A percentile compares a stretch with the other conserved stretches of the same genome.
These are phyloP conservation scores for Gaertneriomyces semiglobifer DNA, from an alignment of 192 early-diverging fungal genomes.

Conservation along the genomic window DNA sequence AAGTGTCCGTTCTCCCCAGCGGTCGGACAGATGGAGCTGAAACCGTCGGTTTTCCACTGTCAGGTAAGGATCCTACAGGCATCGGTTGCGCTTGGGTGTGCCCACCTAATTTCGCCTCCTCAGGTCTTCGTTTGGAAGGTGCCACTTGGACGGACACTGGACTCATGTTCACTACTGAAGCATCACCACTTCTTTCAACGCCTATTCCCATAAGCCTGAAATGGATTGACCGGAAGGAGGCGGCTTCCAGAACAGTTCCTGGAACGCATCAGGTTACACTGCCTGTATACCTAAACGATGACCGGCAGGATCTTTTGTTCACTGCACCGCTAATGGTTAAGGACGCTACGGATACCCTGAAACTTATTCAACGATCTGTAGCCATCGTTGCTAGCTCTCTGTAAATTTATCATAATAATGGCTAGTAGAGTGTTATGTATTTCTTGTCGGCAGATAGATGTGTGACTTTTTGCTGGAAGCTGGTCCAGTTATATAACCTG, in stretches of 20 bases:
- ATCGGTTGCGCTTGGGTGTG: too few species aligned
- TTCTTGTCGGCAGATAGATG: too few species aligned
- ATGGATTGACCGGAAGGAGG: slow-evolving; percentile 19
- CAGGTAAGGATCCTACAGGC: slow-evolving; percentile 21
- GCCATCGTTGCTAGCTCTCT: slow-evolving; percentile 27
- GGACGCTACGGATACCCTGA: slow-evolving; percentile 16
- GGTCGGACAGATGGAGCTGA: background rate
- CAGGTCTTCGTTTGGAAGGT: slow-evolving; percentile 44
- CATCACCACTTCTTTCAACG: background rate
- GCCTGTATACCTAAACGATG: slow-evolving; percentile 54
- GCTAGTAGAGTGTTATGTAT: too few species aligned
- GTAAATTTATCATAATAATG: background rate
- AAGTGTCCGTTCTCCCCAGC: slow-evolving; percentile 10
- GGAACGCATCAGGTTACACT: slow-evolving; percentile 9
- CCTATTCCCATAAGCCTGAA: slow-evolving; percentile 21
- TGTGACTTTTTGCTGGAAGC: too few species aligned
- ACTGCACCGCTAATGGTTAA: slow-evolving; percentile 33
- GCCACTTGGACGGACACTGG: slow-evolving; percentile 30
- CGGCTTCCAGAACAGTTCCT: too few species aligned
- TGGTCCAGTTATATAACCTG: too few species aligned
- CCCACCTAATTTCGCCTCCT: background rate
- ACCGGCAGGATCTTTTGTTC: slow-evolving; percentile 51
- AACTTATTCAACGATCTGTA: slow-evolving; percentile 41
- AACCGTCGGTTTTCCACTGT: slow-evolving; percentile 28
- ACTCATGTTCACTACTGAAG: slow-evolving; percentile 27